Evolutionary conservation across 2,329 filamentous ascomycete species (phyloP).

Genomic region (Lasiodiplodia theobromae): DNA sequence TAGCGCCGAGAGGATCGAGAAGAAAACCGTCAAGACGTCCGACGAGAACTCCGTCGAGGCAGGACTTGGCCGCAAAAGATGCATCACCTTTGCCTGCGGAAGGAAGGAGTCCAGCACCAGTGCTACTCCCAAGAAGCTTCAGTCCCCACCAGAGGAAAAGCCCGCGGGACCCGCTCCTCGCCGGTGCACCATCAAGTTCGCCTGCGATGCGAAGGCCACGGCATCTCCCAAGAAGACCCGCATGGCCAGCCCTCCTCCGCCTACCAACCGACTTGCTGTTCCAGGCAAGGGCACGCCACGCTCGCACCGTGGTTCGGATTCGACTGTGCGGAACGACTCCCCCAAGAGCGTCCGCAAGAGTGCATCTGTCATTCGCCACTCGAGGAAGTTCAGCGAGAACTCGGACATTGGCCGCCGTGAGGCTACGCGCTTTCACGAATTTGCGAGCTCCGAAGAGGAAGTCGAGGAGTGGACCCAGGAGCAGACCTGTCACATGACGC

Average conservation of each 20-base stretch:
- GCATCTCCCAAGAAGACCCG: slow-evolving; percentile 44
- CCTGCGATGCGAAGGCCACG: slow-evolving; percentile 64
- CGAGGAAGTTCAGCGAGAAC: slow-evolving; percentile 45
- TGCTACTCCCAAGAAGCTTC: slow-evolving; percentile 39
- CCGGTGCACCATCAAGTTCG: slow-evolving; percentile 75
- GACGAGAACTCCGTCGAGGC: slow-evolving; percentile 68
- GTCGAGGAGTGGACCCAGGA: slow-evolving; percentile 90
- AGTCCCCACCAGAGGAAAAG: slow-evolving; percentile 31
- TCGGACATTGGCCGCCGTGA: slow-evolving; percentile 59
- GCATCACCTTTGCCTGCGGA: slow-evolving; percentile 90
- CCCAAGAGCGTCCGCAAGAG: slow-evolving; percentile 53
- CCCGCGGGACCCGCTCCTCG: slow-evolving; percentile 56
- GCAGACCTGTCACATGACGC: slow-evolving; percentile 66
- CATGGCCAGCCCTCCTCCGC: slow-evolving; percentile 51
- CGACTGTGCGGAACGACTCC: slow-evolving; percentile 58
- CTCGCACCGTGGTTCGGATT: slow-evolving; percentile 57
- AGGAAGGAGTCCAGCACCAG: slow-evolving; percentile 55
- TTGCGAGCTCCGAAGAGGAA: slow-evolving; percentile 79
- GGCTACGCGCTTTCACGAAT: slow-evolving; percentile 80
- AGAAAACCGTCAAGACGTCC: slow-evolving; percentile 34
- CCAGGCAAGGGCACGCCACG: slow-evolving; percentile 42
- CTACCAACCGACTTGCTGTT: slow-evolving; percentile 36
- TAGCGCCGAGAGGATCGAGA: slow-evolving; percentile 32
- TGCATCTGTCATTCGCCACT: slow-evolving; percentile 38
- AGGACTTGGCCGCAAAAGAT: slow-evolving; percentile 78